Base-by-base conservation (phyloP, 306 rosid species). In the Sesbania bispinosa region DNA sequence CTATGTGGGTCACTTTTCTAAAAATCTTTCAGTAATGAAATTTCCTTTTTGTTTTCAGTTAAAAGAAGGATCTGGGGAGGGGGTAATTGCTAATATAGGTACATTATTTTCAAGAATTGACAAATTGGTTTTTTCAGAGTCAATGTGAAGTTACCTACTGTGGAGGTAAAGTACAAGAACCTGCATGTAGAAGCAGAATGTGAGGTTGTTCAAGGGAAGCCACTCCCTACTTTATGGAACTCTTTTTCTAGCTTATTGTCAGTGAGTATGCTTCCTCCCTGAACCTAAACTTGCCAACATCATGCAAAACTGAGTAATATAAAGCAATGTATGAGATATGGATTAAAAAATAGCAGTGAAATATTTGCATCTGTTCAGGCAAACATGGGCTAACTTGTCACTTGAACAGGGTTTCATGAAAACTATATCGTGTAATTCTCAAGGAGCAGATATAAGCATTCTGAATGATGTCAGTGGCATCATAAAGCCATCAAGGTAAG, bases 191-290 rank as follows among this genome's bases (percentile, higher is more conserved):
- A 74, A 62, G 89, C 80, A 42, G 85, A 85, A 60, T 85, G 80
- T 54, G 86, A 85, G 64, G 79, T 85, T 79, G 89, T 85, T 67
- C 78, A 76, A 79, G 89, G 89, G 51, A 85, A 85, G 84, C 79
- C 89, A 62, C 86, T 85, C 10, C 89, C 89, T 48, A 85, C 89
- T 36, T 62, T 85, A 61, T 85, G 86, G 89, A 85, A 85, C 81
- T 67, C 89, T 43, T 15, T 79, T 60, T 42, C 75, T 70, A 79
- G 70, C 82, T 53, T 45, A 32, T 54, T 85, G 23, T 82, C 86
- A 35, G 89, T 85, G 67, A 81, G 88, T 72, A 48, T 69, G 66
- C 73, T 62, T 79, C 38, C 35, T 72, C 35, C 62, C 3, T 67
- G 35, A 69, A 45, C 41, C 67, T 74, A 67, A 62, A 30, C 42